Evolutionary conservation across 352 stramenopile genomes (phyloP).

Genomic region (Phytophthora pseudosyringae): DNA sequence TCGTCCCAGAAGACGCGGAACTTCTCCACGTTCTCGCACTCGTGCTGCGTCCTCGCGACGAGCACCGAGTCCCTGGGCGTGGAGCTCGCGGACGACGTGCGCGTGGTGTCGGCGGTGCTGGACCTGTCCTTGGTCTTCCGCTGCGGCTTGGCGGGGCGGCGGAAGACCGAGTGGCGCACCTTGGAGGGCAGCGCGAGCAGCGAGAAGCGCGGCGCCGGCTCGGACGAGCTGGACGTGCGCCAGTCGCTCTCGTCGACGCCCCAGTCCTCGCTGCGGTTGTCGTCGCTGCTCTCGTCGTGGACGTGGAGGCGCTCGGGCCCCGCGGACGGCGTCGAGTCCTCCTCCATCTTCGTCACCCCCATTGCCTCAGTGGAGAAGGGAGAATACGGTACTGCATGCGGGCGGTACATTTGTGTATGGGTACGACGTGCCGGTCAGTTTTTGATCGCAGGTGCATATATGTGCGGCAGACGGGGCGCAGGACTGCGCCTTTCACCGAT

Average conservation of each 20-base stretch:
- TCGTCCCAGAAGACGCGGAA: slow-evolving; percentile 86
- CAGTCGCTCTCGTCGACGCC: slow-evolving; percentile 59
- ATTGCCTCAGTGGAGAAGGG: slow-evolving; percentile 8
- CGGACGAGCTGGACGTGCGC: slow-evolving; percentile 53
- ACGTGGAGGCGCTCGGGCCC: neutral
- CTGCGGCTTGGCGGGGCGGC: slow-evolving; percentile 19
- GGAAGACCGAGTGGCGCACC: slow-evolving; percentile 54
- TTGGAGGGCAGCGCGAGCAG: slow-evolving; percentile 47
- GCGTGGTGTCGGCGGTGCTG: slow-evolving; percentile 34
- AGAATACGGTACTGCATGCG: neutral
- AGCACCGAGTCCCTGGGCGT: slow-evolving; percentile 32
- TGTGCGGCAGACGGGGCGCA: slow-evolving; percentile 1
- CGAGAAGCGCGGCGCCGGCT: slow-evolving; percentile 50
- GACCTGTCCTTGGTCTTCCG: slow-evolving; percentile 39
- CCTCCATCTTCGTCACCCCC: slow-evolving; percentile 30
- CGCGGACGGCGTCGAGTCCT: neutral
- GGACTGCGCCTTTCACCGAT: slow-evolving; percentile 23
- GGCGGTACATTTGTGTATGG: slow-evolving; percentile 9
- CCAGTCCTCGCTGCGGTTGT: slow-evolving; percentile 44
- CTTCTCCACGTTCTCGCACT: slow-evolving; percentile 57
- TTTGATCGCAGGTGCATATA: slow-evolving; percentile 27
- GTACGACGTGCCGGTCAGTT: slow-evolving; percentile 22
- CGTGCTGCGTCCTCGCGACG: slow-evolving; percentile 1
- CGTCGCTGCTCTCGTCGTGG: slow-evolving; percentile 36
- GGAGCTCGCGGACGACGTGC: slow-evolving; percentile 40